Evolutionary conservation across 257 asterid species (phyloP).

Genomic region (Salvia miltiorrhiza): DNA sequence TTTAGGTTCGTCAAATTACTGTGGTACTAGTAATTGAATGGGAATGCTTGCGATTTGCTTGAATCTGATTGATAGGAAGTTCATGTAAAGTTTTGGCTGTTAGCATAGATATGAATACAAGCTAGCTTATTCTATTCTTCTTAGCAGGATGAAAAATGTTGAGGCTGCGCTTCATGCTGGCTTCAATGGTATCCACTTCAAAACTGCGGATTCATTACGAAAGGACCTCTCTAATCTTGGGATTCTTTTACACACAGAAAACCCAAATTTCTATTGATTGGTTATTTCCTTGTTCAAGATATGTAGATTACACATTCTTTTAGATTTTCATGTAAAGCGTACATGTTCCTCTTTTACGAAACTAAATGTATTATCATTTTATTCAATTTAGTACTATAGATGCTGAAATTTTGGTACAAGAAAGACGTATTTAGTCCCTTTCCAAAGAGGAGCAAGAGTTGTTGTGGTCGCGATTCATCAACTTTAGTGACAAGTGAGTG

Average conservation of each 20-base stretch:
- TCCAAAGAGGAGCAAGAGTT: too few species aligned
- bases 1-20: too few species aligned
- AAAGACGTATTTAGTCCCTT: too few species aligned
- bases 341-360: neutral
- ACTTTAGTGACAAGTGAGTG: too few species aligned
- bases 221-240: conserved; percentile 54
- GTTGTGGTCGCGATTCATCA: too few species aligned
- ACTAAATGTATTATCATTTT: neutral
- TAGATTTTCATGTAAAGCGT: neutral
- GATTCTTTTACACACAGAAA: conserved; percentile 14
- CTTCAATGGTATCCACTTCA: conserved; percentile 64
- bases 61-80: neutral
- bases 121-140: neutral
- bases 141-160: conserved; percentile 62
- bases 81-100: neutral
- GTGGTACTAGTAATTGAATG: too few species aligned
- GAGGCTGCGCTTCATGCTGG: conserved; percentile 78
- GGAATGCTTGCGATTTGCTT: too few species aligned
- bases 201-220: conserved; percentile 49
- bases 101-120: neutral
- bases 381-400: neutral
- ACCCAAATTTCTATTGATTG: neutral
- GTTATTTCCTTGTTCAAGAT: neutral
- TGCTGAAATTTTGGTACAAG: too few species aligned
- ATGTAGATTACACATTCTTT: neutral